Percentiles rank a stretch among this genome's conserved stretches.
Evolutionary conservation across 1,284 basidiomycete genomes (phyloP).

Genomic region (Ceratobasidium sp.): DNA sequence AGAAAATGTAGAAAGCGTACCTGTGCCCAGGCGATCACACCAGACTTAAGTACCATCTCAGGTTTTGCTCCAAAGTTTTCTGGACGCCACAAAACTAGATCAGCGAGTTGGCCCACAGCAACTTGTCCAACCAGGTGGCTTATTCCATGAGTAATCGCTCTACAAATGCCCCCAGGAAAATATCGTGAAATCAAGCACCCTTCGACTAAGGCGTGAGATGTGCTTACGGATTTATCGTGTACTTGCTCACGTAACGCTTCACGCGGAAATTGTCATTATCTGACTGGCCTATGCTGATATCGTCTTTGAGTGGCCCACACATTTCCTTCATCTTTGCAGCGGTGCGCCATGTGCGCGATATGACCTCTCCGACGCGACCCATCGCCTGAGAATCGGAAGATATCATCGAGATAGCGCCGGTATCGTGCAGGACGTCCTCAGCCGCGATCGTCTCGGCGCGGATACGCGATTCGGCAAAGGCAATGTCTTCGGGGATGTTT

Average conservation of each 20-base stretch:
- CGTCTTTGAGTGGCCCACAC: slow-evolving; percentile 80
- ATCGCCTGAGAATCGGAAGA: slow-evolving; percentile 97
- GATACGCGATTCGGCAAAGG: slow-evolving; percentile 98
- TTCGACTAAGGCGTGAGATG: slow-evolving; percentile 6
- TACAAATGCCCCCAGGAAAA: slow-evolving; percentile 55
- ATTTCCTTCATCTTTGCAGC: slow-evolving; percentile 93
- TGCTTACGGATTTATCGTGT: slow-evolving; percentile 96
- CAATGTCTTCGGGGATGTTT: slow-evolving; percentile 92
- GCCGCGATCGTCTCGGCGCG: slow-evolving; percentile 97
- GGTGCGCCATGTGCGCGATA: slow-evolving; percentile 95
- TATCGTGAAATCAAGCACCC: background rate
- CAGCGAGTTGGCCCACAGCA: slow-evolving; percentile 86
- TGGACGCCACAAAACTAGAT: slow-evolving; percentile 95
- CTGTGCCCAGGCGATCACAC: slow-evolving; percentile 91
- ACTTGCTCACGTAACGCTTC: slow-evolving; percentile 96
- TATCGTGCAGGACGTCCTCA: slow-evolving; percentile 96
- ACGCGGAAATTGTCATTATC: slow-evolving; percentile 93
- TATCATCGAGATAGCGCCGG: slow-evolving; percentile 96
- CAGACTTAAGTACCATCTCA: slow-evolving; percentile 94
- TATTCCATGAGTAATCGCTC: slow-evolving; percentile 95
- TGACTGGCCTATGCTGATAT: slow-evolving; percentile 64
- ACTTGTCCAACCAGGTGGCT: slow-evolving; percentile 90
- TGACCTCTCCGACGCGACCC: slow-evolving; percentile 97
- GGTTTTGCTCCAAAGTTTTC: slow-evolving; percentile 93
- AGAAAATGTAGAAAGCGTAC: slow-evolving; percentile 57